A percentile compares a stretch with the other conserved stretches of the same genome.
These are phyloP conservation scores for Apostasia ramifera DNA, from an alignment of 106 monocot genomes.

Conservation along the genomic window DNA sequence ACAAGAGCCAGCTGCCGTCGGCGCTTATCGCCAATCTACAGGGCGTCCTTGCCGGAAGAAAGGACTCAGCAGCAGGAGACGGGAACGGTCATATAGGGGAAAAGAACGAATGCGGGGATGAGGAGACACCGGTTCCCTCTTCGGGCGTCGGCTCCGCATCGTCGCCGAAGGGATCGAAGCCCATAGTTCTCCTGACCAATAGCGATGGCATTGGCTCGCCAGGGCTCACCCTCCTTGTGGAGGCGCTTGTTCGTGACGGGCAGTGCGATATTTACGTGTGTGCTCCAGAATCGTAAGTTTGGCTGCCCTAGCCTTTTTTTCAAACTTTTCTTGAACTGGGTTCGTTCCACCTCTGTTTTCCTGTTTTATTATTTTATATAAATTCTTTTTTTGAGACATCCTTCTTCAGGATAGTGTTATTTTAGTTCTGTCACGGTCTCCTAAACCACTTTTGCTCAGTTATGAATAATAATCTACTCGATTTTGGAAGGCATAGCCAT, in stretches of 20 bases:
- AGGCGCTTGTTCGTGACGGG: conserved; percentile 59
- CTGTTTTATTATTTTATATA: no score
- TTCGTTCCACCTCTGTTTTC: not conserved
- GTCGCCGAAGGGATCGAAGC: conserved; percentile 20
- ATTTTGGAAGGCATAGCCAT: no score
- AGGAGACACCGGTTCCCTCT: conserved; percentile 1
- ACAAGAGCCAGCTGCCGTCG: conserved; percentile 34
- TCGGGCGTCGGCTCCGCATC: conserved; percentile 2
- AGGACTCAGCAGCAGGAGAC: conserved; percentile 1
- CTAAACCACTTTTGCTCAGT: no score
- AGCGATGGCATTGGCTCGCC: conserved; percentile 82
- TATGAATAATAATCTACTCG: no score
- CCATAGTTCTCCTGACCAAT: conserved; percentile 74
- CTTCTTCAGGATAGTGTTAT: no score
- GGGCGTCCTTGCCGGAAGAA: conserved; percentile 51
- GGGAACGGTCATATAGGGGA: conserved; percentile 9
- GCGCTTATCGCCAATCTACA: conserved; percentile 85
- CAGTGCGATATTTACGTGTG: conserved; percentile 62
- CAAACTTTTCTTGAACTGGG: not conserved
- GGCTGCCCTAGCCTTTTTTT: not conserved
- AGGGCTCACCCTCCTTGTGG: conserved; percentile 64
- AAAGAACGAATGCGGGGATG: not conserved
- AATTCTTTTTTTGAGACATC: no score
- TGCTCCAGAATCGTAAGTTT: conserved; percentile 82
- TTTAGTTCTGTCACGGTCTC: no score